Evolutionary conservation across 768 basidiomycete genomes (phyloP), one percentile per base, ranked within the genome.

Genomic region (Boletus rubescentipes): DNA sequence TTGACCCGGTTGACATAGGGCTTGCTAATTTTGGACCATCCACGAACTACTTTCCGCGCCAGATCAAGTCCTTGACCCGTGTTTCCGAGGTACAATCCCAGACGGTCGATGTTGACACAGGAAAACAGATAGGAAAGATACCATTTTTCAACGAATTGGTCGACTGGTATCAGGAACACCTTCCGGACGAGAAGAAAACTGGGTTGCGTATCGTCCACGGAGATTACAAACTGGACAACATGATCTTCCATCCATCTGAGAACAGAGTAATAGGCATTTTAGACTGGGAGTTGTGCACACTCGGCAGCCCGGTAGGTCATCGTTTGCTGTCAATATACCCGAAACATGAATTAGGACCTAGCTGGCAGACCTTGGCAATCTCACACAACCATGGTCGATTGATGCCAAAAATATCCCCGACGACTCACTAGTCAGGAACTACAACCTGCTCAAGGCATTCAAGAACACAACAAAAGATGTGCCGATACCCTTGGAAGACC

Each of bases 201-300:
- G 91, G 90, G 1, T 75, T 81, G 49, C 84, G 91, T n/a, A 85
- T 99, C 58, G 93, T 98, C 6, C 96, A 98, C 67, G 96, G 96
- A 26, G 96, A 99, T 71, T 98, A 91, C 69, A 99, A 99, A 70
- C 77, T 96, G n/a, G 96, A 99, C 72, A 99, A 99, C 69, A 69
- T 99, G 59, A 81, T 98, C 58, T 98, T 97, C 72, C 95, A 98
- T 62, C 87, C 89, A 0, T 91, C 86, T 0, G 87, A 98, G 71
- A 92, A 94, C 56, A 78, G 82, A 38, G 94, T 98, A 4, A 93
- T 98, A 58, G 97, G 93, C 6, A 93, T 99, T 36, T 72, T 99
- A 46, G 96, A 99, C 65, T 99, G 96, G 96, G 96, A 99, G 67
- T 75, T 99, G 26, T 97, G 93, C 65, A 98, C 96, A 1, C 80